phyloP scores from a whole-genome alignment of 208 protist species.

The Eutreptiella sp. region DNA sequence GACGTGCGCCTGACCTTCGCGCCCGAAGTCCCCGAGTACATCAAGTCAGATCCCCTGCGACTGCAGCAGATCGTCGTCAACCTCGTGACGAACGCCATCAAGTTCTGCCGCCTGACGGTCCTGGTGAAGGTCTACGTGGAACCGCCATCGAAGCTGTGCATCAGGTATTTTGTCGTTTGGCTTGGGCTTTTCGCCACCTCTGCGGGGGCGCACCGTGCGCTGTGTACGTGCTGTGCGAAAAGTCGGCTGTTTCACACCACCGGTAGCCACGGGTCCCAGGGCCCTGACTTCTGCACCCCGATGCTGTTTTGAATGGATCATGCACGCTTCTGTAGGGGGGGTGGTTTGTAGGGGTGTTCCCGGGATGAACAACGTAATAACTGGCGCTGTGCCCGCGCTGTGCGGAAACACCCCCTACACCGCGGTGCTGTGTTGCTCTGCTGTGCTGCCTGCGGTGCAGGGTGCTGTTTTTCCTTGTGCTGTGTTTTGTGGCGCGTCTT shows the following conservation, averaged over 20 bases:
- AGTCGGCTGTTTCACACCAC: neutral
- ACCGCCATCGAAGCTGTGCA: neutral
- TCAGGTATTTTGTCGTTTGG: neutral
- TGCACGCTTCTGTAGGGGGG: no score
- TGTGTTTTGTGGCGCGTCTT: no score
- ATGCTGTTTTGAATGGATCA: no score
- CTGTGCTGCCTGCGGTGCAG: no score
- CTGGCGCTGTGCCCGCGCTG: no score
- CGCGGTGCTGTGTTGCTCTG: no score
- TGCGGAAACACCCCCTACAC: no score
- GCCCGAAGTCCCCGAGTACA: slow-evolving; percentile 16
- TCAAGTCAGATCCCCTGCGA: no score
- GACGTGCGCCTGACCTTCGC: slow-evolving; percentile 2
- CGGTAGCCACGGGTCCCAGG: neutral
- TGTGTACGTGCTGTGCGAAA: neutral
- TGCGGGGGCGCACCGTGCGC: neutral
- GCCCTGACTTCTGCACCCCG: no score
- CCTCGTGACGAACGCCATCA: slow-evolving; percentile 29
- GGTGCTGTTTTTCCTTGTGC: no score
- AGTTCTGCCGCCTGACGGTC: slow-evolving; percentile 20
- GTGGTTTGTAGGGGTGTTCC: no score
- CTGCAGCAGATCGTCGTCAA: slow-evolving; percentile 28
- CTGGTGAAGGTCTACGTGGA: slow-evolving; percentile 4
- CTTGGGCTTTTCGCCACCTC: neutral
- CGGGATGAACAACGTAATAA: no score